Base-by-base conservation (phyloP, 768 basidiomycete genomes). In the Boletellus ananas region DNA sequence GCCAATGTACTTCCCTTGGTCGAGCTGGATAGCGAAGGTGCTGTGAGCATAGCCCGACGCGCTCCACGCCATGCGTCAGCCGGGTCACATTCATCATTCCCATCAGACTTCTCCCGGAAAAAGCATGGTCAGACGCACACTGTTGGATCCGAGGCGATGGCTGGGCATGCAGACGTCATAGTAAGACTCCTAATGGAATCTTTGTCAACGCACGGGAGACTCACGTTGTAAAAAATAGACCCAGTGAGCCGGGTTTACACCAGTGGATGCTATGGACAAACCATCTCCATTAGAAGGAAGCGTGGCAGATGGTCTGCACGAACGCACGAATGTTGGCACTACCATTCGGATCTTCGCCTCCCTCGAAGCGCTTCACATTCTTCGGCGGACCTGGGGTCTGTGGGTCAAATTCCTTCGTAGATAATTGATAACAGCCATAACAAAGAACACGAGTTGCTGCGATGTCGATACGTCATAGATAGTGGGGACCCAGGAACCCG, bases 221-320 rank as follows among this genome's bases (percentile, higher is more conserved):
- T 57, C 49, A 78, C 77, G 61, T 63, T 77, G 74, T 10, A 58
- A 67, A 52, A 79, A 78, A 54, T 80, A 79, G 13, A 72, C 41
- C 40, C 69, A 52, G 43, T 80, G 79, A n/a, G 73, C 69, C 5
- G 64, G 65, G 49, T 77, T 79, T 50, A 76, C 73, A 27, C 77
- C 77, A 13, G 68, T 75, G 12, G 77, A 75, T 16, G 70, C 79
- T 78, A 39, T 16, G 23, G 35, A 13, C 11, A 50, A 33, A 18
- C 12, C 9, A 4, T 34, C 12, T 16, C 34, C 13, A 36, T 51
- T n/a, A 47, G 37, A 40, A 16, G 23, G 18, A 36, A 10, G 31
- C 5, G 31, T 38, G 42, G 42, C 9, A 9, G 14, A 23, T 21
- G 38, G 12, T 18, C 9, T 34, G 6, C 5, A 49, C 35, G 20